Base-by-base conservation (phyloP, 1,284 basidiomycete genomes). In the Mycosarcoma maydis region DNA sequence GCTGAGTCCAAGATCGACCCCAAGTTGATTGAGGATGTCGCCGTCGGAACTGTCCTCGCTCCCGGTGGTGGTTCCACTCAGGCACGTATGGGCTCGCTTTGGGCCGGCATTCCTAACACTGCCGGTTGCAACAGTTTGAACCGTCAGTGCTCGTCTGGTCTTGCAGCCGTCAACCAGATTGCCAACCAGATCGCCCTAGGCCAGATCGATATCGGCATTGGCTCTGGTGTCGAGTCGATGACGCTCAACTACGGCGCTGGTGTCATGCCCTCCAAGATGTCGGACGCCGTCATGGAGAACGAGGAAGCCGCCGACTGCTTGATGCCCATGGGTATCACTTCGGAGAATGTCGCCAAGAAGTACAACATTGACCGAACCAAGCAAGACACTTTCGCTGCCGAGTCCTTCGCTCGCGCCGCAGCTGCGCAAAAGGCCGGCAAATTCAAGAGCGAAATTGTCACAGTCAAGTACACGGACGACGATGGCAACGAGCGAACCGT, bases 141-240 rank as follows among this genome's bases (percentile, higher is more conserved):
- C 86, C 86, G 95, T 53, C 79, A 81, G 66, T 98, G 95, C 84
- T 95, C 93, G 1, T 93, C 91, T 27, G 94, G 94, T 66, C 86
- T 98, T 45, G 89, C 91, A 30, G 90, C 93, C 27, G 88, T 96
- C 66, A 91, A 89, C 83, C 88, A 92, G 83, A 93, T 98, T 73
- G 94, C 95, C 48, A 92, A 92, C 82, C 87, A 92, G 83, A 98
- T 98, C 81, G 62, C 80, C 26, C 54, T 72, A 19, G 75, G 76
- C 39, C 78, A 80, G 66, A 84, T 84, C 59, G 90, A 94, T 82
- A 90, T 97, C 78, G 94, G 95, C 71, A 93, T 98, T 62, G 61
- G 91, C 78, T 92, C 92, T 43, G 95, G 95, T 79, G 93, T 94
- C 33, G 95, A 98, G 85, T 91, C 89, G 43, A 98, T 98, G 95